These are phyloP conservation scores for Suhomyces ambrosiae DNA, from an alignment of 1,139 yeast species.

Conservation along the genomic window DNA sequence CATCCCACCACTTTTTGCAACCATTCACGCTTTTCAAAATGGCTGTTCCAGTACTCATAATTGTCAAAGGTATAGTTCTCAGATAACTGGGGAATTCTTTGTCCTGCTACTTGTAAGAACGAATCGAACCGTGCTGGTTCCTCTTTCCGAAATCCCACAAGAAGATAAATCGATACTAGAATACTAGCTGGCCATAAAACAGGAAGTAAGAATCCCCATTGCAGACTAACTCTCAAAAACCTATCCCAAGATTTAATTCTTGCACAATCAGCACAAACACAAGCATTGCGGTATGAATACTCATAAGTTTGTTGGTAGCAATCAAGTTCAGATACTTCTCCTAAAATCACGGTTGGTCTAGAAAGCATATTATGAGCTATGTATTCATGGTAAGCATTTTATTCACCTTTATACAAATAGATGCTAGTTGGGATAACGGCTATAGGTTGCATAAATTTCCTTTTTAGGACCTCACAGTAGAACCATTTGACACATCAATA, in stretches of 20 bases:
- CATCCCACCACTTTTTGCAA: conserved; percentile 4
- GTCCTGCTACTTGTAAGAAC: conserved; percentile 4
- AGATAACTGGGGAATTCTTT: conserved; percentile 2
- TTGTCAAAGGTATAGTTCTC: conserved; percentile 1
- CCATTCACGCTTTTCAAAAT: background rate
- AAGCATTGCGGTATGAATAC: conserved; percentile 12
- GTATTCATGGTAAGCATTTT: too few species aligned
- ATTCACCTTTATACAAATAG: too few species aligned
- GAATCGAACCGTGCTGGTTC: conserved; percentile 5
- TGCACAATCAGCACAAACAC: conserved; percentile 23
- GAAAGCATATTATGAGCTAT: background rate
- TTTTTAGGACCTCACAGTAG: conserved; percentile 5
- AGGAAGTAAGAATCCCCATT: conserved; percentile 27
- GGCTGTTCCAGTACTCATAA: conserved; percentile 7
- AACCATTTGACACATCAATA: too few species aligned
- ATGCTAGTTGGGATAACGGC: too few species aligned
- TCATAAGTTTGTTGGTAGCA: background rate
- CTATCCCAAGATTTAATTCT: conserved; percentile 5
- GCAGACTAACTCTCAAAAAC: conserved; percentile 10
- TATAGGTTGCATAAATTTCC: conserved; percentile 5
- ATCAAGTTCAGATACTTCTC: background rate
- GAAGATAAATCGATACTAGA: background rate
- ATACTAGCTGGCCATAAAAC: conserved; percentile 24
- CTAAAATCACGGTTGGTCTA: conserved; percentile 1
- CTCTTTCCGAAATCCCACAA: conserved; percentile 1